Base-by-base conservation (phyloP, 805 yeast species). In the Suhomyces emberorum region DNA sequence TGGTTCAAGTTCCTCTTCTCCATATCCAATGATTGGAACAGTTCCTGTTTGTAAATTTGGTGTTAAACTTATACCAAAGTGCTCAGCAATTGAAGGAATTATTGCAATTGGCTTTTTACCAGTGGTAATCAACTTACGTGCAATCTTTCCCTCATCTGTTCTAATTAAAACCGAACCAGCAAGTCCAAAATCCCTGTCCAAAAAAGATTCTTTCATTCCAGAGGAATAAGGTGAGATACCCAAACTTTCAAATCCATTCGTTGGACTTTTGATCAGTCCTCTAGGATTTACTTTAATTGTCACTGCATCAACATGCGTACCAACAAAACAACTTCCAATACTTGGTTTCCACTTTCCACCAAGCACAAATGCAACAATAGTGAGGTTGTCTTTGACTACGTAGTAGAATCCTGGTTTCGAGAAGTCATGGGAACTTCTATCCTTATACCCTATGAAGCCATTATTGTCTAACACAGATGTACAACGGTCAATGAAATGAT, bases 161-260 rank as follows among this genome's bases (percentile, higher is more conserved):
- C 49, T 50, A 1, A 58, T 54, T 17, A 64, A 44, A 24, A 66
- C 45, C 11, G 59, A 41, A 7, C 74, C 74, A 4, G 69, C 72
- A 25, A 68, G 43, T 3, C 70, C 72, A 43, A 68, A 57, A 40
- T 68, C 74, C 35, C 74, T 47, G 42, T 65, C 68, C 39, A 63
- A 52, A 72, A 72, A 66, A 4, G 59, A 35, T 22, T 53, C 48
- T 24, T 51, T 55, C 21, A 64, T 48, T 2, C 60, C 46, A 2
- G 71, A 70, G 2, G 70, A 62, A 39, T 68, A 68, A 5, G 63
- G 61, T 7, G 70, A 70, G 10, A 66, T 70, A 1, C 70, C 70
- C 21, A 68, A 49, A 15, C 57, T 35, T 14, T 62, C 59, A 42
- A 63, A 68, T 4, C 69, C 70, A 25, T 54, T 54, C 3, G 50